Evolutionary conservation across 306 rosid genomes (phyloP), one percentile per base, ranked within the genome.

Genomic region (Vicia villosa): DNA sequence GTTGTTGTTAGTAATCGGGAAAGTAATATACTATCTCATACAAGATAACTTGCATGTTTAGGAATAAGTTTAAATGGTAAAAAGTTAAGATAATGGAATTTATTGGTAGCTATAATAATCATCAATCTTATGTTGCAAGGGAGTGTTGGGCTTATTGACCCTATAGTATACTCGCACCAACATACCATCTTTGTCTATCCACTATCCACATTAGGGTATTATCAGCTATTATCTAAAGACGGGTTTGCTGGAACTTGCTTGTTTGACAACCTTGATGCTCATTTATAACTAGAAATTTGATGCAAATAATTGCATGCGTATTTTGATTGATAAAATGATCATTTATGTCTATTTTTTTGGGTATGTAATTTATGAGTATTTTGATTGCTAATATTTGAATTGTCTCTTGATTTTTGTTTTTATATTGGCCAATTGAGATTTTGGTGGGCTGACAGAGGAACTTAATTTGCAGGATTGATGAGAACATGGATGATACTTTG

Each of bases 401-500:
- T 12, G 60, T 26, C 37, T 32, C 63, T 72, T 40, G 64, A 47
- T 47, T 59, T 14, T 69, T 38, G 56, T 55, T 80, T 47, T 42
- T 55, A 20, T 57, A 67, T 67, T 46, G 51, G 36, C 76, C 50
- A 26, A 28, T 73, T 50, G 70, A 66, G 74, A 61, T 59, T 55
- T n/a, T 58, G 67, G 61, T 52, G 58, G 66, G 58, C 10, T 75
- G 43, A 69, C 66, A 26, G 24, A 7, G 49, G 42, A 67, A 17
- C 69, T 21, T 58, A 17, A 50, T 49, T 61, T 74, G 73, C 90
- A 87, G 96, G 87, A 95, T 95, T 76, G 99, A 95, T 65, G 97
- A 95, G 77, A 95, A 95, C 84, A 95, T 91, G 96, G 96, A 95
- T 12, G 99, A 95, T 80, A 83, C 99, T 2, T 66, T 95, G 83